A percentile compares a stretch with the other conserved stretches of the same genome.
Evolutionary conservation across 2,329 filamentous ascomycete species (phyloP).

Genomic region (Simplicillium aogashimaense): DNA sequence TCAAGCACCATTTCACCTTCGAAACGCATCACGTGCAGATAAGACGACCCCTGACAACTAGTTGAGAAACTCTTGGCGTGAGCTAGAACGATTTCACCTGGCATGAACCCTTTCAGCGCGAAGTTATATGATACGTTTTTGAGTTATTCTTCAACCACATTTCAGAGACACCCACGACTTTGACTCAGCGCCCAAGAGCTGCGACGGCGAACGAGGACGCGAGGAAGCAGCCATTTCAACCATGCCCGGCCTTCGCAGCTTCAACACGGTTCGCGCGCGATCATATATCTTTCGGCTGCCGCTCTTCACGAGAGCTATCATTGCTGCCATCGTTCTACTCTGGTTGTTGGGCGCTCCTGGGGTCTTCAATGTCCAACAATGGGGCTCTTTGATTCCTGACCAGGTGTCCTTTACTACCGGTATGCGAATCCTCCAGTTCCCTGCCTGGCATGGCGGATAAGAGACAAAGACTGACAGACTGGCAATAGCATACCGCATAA

Average conservation of each 20-base stretch:
- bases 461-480: slow-evolving; percentile 1
- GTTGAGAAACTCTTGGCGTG: too few species aligned
- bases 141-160: too few species aligned
- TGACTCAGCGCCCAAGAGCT: too few species aligned
- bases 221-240: slow-evolving; percentile 5
- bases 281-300: slow-evolving; percentile 81
- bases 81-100: too few species aligned
- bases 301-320: slow-evolving; percentile 67
- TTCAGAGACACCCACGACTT: too few species aligned
- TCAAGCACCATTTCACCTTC: too few species aligned
- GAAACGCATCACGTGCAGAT: too few species aligned
- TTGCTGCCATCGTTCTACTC: slow-evolving; percentile 48
- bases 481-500: slow-evolving; percentile 72
- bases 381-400: slow-evolving; percentile 70
- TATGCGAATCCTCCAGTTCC: slow-evolving; percentile 32
- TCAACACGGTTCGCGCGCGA: slow-evolving; percentile 65
- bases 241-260: slow-evolving; percentile 27
- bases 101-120: too few species aligned
- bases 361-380: slow-evolving; percentile 62
- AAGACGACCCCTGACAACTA: too few species aligned
- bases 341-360: slow-evolving; percentile 62
- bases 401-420: slow-evolving; percentile 62
- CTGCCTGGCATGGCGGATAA: slow-evolving; percentile 1
- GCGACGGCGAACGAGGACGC: too few species aligned
- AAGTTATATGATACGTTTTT: too few species aligned